These are phyloP conservation scores for Pseudonectria foliicola DNA, from an alignment of 2,329 filamentous ascomycete genomes.

Conservation along the genomic window DNA sequence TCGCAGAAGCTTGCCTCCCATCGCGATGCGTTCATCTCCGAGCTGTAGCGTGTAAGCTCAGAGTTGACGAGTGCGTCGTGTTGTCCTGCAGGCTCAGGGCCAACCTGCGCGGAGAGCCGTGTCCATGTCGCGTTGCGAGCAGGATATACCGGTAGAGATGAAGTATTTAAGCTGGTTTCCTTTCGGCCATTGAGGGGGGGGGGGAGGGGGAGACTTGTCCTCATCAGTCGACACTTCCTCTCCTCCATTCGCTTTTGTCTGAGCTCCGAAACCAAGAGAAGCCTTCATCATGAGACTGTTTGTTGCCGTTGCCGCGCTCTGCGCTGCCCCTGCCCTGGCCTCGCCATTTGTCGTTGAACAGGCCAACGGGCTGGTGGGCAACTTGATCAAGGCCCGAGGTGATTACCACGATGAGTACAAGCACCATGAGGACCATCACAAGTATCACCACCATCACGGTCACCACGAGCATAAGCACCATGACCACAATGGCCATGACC, in stretches of 20 bases:
- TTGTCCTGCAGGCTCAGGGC: not conserved
- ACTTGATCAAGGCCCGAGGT: too few relatives aligned
- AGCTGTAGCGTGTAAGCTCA: conserved; percentile 1
- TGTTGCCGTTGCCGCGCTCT: conserved; percentile 15
- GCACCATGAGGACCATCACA: not conserved
- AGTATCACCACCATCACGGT: conserved; percentile 3
- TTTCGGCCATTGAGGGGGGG: not conserved
- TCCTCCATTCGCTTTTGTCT: not conserved
- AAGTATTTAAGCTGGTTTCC: not conserved
- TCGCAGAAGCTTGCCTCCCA: too few relatives aligned
- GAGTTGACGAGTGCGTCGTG: conserved; percentile 2
- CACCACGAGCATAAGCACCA: conserved; percentile 1
- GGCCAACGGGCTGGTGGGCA: too few relatives aligned
- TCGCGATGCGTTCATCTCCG: not conserved
- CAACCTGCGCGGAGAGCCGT: too few relatives aligned
- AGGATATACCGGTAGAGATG: conserved; percentile 7
- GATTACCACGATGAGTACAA: too few relatives aligned
- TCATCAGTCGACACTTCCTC: not conserved
- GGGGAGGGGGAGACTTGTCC: not conserved
- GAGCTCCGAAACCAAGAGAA: too few relatives aligned
- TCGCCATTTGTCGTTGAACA: too few relatives aligned
- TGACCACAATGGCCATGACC: conserved; percentile 3
- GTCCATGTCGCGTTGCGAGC: not conserved
- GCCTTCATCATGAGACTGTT: conserved; percentile 16
- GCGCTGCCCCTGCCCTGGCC: conserved; percentile 10